Base-by-base conservation (phyloP, 192 early-diverging fungal species). In the Dimargaris cristalligena region DNA sequence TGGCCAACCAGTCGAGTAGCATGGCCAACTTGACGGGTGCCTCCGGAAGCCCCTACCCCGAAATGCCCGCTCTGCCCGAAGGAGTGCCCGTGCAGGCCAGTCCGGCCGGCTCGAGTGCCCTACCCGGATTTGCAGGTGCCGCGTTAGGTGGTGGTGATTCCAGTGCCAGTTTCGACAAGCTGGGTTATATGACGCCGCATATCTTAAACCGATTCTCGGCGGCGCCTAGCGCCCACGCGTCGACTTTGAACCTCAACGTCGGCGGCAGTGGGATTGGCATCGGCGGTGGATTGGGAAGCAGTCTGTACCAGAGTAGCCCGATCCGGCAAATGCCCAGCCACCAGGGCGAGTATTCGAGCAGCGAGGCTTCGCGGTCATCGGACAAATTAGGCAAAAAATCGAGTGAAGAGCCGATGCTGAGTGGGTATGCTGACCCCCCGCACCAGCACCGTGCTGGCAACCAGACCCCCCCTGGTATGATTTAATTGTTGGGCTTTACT, bases 161-260 rank as follows among this genome's bases (percentile, higher is more conserved):
- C 56, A 58, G 34, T 18, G 67, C 66, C 0, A 71, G 67, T 2
- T 67, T 72, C 26, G 74, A 76, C 65, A 61, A 65, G 14, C 64
- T 76, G 2, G 74, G 74, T 2, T 76, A 76, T 51, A 64, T 76
- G 66, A 72, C 74, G 44, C 74, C 74, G 22, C 67, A 71, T 22
- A 71, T 71, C 31, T 65, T 69, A 2, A 32, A 56, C 31, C 54
- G 54, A 13, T 14, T 56, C 16, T 56, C 54, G 30, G 20, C 16
- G 20, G 54, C 54, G 0, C 54, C 54, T 23, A 56, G 54, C 31
- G 32, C 54, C 34, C 54, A 56, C 20, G 54, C 54, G 1, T 56
- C 54, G 10, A 16, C 31, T 2, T 1, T 56, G 1, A 56, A 56
- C 34, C 34, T 56, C 14, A 3, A 4, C 54, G 14, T 33, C 6